Percentiles rank a stretch among this genome's conserved stretches.
phyloP scores from a whole-genome alignment of 1,139 yeast genomes.

The Nadsonia starkeyi-henricii region DNA sequence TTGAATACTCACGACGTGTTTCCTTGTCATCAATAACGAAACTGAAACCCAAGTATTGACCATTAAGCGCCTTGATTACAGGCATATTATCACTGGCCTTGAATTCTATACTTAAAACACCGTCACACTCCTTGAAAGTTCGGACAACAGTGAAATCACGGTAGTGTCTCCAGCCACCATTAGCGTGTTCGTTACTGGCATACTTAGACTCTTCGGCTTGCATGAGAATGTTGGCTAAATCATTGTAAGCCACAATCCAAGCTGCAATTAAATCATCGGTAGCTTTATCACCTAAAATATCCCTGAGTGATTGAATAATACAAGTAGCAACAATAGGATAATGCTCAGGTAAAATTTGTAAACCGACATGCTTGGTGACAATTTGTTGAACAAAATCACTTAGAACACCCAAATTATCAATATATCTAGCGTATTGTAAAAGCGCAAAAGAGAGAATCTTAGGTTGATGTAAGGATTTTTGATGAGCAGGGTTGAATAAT shows the following conservation, averaged over 20 bases:
- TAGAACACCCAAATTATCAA: slow-evolving; percentile 44
- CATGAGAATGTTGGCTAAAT: slow-evolving; percentile 48
- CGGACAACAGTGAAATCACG: slow-evolving; percentile 36
- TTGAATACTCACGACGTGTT: slow-evolving; percentile 36
- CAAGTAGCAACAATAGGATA: slow-evolving; percentile 51
- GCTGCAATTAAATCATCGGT: slow-evolving; percentile 44
- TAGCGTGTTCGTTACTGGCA: slow-evolving; percentile 19
- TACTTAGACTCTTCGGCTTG: slow-evolving; percentile 39
- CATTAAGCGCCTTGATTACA: slow-evolving; percentile 31
- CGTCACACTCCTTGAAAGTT: slow-evolving; percentile 31
- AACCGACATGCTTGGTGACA: slow-evolving; percentile 52
- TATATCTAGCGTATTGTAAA: slow-evolving; percentile 47
- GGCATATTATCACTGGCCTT: slow-evolving; percentile 33
- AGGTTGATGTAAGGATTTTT: slow-evolving; percentile 44
- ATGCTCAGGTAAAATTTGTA: slow-evolving; percentile 47
- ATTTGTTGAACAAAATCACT: slow-evolving; percentile 44
- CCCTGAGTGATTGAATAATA: slow-evolving; percentile 39
- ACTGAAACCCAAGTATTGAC: slow-evolving; percentile 50
- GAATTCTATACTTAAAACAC: slow-evolving; percentile 40
- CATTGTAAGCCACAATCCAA: slow-evolving; percentile 53
- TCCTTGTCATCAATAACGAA: slow-evolving; percentile 27
- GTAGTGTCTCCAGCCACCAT: slow-evolving; percentile 43
- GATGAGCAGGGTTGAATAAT: slow-evolving; percentile 48
- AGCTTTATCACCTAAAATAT: slow-evolving; percentile 45
- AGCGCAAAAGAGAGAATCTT: slow-evolving; percentile 50